Evolutionary conservation across 768 basidiomycete genomes (phyloP).

Genomic region (Cyathus striatus): DNA sequence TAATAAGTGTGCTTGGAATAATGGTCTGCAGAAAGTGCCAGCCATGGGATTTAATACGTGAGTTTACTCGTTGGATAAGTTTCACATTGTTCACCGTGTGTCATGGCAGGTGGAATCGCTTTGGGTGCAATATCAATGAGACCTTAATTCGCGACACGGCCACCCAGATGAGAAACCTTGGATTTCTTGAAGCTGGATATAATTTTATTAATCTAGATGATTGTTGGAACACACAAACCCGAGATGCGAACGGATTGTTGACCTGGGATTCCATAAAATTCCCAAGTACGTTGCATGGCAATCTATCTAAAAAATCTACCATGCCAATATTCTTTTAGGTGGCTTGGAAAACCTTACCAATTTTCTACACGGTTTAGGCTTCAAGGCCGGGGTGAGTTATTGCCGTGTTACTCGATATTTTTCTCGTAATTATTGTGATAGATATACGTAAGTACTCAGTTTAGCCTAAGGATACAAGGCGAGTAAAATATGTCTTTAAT

Average conservation of each 20-base stretch:
- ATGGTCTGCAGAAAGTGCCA: conserved; percentile 14
- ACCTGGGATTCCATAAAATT: conserved; percentile 15
- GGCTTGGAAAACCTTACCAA: conserved; percentile 17
- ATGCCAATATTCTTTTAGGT: conserved; percentile 1
- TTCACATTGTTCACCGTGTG: not conserved
- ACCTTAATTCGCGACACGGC: conserved; percentile 15
- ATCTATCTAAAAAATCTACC: not conserved
- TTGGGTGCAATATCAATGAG: conserved; percentile 17
- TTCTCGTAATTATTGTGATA: conserved; percentile 1
- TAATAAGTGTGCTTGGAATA: conserved; percentile 16
- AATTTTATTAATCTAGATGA: conserved; percentile 19
- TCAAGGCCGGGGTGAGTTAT: conserved; percentile 20
- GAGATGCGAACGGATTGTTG: conserved; percentile 12
- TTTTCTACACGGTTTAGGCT: conserved; percentile 15
- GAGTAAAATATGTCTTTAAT: too few species aligned
- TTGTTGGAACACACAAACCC: conserved; percentile 17
- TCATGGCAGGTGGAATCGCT: conserved; percentile 15
- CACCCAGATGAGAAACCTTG: conserved; percentile 13
- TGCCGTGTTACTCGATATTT: not conserved
- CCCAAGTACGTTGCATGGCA: conserved; percentile 8
- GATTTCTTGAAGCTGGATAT: conserved; percentile 18
- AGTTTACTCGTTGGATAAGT: not conserved
- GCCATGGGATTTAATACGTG: conserved; percentile 21
- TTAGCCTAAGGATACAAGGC: too few species aligned
- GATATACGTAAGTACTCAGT: conserved; percentile 12